Conservation (phyloP, 805 yeast species). For the Gaillardinia entomophila region DNA sequence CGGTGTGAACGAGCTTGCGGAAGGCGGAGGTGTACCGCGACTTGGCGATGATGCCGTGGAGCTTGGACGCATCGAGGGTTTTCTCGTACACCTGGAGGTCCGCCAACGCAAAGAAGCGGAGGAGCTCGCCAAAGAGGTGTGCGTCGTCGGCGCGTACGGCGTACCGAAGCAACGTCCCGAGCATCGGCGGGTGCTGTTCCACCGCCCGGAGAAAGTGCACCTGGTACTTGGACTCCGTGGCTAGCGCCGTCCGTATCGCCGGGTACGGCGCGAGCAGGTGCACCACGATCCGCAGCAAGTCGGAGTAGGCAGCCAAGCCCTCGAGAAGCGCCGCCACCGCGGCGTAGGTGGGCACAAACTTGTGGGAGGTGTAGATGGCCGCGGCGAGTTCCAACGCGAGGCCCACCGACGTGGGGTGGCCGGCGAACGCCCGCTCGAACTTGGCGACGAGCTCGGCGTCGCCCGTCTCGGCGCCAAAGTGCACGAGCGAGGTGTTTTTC, state of each 20-base stretch:
- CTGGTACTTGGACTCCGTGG: background rate
- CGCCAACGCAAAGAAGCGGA: conserved; percentile 20
- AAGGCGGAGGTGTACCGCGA: conserved; percentile 11
- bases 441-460: background rate
- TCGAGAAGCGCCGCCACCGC: background rate
- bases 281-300: background rate
- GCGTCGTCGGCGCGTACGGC: conserved; percentile 14
- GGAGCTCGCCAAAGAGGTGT: conserved; percentile 15
- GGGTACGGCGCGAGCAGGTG: background rate
- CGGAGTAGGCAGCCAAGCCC: background rate
- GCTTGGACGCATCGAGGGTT: conserved; percentile 10
- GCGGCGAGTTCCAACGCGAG: too few species aligned
- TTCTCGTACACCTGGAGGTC: conserved; percentile 18
- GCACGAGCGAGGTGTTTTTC: background rate
- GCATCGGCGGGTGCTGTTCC: conserved; percentile 23
- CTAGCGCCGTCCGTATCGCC: background rate
- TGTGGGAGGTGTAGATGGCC: background rate
- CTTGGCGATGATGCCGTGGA: conserved; percentile 19
- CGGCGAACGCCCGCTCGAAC: background rate
- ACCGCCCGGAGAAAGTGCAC: conserved; percentile 18
- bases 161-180: conserved; percentile 20
- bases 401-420: too few species aligned
- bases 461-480: too few species aligned
- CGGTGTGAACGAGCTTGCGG: background rate
- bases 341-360: background rate